Percentiles rank a stretch among this genome's conserved stretches.
phyloP scores from a whole-genome alignment of 352 stramenopile species.

The Pythium aphanidermatum region DNA sequence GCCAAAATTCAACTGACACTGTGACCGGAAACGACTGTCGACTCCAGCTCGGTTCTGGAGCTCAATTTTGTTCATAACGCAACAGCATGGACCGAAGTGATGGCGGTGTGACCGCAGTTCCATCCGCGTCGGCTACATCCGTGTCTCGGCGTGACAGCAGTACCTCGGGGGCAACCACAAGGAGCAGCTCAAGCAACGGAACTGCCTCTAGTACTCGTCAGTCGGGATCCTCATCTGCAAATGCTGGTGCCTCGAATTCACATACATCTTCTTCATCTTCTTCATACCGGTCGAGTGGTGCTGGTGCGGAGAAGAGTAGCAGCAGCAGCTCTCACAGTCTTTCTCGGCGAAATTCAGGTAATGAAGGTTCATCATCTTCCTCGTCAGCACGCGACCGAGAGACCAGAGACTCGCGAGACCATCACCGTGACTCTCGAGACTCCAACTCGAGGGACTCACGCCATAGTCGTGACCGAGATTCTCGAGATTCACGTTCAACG shows the following conservation, averaged over 20 bases:
- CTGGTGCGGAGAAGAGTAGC: not conserved
- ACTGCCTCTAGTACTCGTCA: conserved; percentile 7
- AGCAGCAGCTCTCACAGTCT: conserved; percentile 14
- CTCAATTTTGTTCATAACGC: too few relatives aligned
- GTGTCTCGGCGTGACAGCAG: conserved; percentile 12
- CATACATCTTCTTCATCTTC: conserved; percentile 15
- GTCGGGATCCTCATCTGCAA: not conserved
- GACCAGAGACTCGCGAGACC: conserved; percentile 16
- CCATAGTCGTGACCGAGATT: conserved; percentile 12
- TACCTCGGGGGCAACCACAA: conserved; percentile 6
- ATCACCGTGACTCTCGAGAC: conserved; percentile 22
- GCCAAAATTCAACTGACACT: too few relatives aligned
- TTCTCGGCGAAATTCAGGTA: conserved; percentile 39
- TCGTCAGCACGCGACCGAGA: conserved; percentile 2
- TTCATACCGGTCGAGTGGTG: conserved; percentile 12
- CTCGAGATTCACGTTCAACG: conserved; percentile 10
- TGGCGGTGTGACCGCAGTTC: conserved; percentile 11
- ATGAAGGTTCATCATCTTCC: not conserved
- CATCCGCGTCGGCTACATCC: conserved; percentile 1
- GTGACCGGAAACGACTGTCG: too few relatives aligned
- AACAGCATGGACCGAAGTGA: conserved; percentile 17
- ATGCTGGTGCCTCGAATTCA: too few relatives aligned
- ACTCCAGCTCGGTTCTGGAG: too few relatives aligned
- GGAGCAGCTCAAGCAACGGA: conserved; percentile 8
- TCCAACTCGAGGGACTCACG: conserved; percentile 13